These are phyloP conservation scores for Gillenia trifoliata DNA, from an alignment of 306 rosid species.

Conservation along the genomic window DNA sequence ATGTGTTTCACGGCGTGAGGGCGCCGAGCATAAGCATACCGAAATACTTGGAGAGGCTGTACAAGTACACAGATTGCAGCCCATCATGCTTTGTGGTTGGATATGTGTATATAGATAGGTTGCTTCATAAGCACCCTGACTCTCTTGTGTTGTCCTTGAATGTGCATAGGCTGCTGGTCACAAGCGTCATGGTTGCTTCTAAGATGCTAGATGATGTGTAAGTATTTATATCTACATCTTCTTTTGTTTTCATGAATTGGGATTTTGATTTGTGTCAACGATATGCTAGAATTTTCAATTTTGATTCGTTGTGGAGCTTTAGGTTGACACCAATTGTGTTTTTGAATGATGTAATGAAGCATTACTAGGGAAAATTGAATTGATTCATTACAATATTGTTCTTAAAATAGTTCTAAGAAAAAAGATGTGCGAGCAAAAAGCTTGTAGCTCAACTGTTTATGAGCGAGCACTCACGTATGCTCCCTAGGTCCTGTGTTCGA, in stretches of 20 bases:
- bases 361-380: no score
- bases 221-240: conserved; percentile 27
- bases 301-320: not conserved
- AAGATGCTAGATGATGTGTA: conserved; percentile 93
- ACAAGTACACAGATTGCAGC: conserved; percentile 83
- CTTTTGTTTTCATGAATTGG: not conserved
- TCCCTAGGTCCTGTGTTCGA: no score
- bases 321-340: not conserved
- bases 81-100: conserved; percentile 94
- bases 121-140: conserved; percentile 68
- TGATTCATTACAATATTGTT: no score
- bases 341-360: no score
- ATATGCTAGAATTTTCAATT: not conserved
- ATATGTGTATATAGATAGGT: conserved; percentile 76
- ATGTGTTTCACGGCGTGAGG: conserved; percentile 70
- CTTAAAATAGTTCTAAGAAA: no score
- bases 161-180: conserved; percentile 72
- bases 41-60: conserved; percentile 88
- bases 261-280: not conserved
- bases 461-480: no score
- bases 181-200: conserved; percentile 84
- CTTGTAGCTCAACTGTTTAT: no score
- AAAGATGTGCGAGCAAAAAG: no score
- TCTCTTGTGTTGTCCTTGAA: conserved; percentile 79
- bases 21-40: conserved; percentile 80